These are phyloP conservation scores for Fusarium poae DNA, from an alignment of 2,329 filamentous ascomycete genomes.

Conservation along the genomic window DNA sequence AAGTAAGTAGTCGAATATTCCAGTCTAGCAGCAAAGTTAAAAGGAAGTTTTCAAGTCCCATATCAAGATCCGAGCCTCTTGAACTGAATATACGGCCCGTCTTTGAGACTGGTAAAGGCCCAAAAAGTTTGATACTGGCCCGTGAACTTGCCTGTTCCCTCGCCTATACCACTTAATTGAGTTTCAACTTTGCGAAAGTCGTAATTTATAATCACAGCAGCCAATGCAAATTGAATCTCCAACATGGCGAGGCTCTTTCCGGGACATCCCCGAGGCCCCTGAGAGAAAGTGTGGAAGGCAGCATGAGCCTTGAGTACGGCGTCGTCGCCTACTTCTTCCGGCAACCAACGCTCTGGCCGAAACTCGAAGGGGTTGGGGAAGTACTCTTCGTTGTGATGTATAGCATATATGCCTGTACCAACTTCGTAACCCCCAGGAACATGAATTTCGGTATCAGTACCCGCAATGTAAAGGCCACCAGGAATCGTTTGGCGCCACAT, in stretches of 20 bases:
- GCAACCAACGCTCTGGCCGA: background rate
- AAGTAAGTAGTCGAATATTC: no score
- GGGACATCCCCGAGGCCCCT: background rate
- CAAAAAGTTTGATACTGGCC: background rate
- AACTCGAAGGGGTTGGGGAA: background rate
- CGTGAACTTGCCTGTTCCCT: background rate
- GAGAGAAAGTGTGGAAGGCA: background rate
- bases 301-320: background rate
- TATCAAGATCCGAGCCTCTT: background rate
- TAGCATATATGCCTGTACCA: background rate
- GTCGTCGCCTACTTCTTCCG: background rate
- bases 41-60: no score
- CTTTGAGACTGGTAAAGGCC: conserved; percentile 1
- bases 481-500: background rate
- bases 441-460: background rate
- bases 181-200: background rate
- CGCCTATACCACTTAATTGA: background rate
- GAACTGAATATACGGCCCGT: background rate
- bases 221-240: background rate
- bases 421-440: background rate
- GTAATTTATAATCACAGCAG: background rate
- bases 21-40: no score
- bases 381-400: background rate
- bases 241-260: background rate
- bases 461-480: background rate